phyloP scores from a whole-genome alignment of 805 yeast species.

The Ogataea nitratoaversa region DNA sequence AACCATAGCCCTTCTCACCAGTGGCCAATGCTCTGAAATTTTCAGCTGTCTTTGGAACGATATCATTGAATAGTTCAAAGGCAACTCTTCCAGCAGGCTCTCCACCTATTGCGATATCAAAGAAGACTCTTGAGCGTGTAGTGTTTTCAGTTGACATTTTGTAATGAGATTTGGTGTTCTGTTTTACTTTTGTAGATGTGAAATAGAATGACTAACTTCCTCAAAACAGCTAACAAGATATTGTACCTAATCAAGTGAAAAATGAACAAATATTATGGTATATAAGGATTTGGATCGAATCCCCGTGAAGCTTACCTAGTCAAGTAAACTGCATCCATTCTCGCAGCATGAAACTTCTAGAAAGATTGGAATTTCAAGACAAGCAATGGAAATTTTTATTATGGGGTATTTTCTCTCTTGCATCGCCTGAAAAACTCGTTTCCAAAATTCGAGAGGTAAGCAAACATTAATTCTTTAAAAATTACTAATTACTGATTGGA shows the following conservation, averaged over 20 bases:
- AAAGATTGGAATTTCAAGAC: not conserved
- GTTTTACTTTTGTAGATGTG: too few species aligned
- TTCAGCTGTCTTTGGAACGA: constrained; percentile 85
- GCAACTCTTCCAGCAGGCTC: constrained; percentile 69
- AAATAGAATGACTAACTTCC: too few species aligned
- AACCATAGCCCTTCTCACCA: constrained; percentile 78
- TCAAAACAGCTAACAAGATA: too few species aligned
- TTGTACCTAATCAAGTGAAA: too few species aligned
- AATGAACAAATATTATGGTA: too few species aligned
- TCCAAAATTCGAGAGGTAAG: too few species aligned
- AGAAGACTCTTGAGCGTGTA: constrained; percentile 53
- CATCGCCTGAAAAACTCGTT: not conserved
- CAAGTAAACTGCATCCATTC: too few species aligned
- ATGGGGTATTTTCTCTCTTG: not conserved
- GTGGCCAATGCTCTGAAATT: constrained; percentile 87
- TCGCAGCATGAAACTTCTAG: constrained; percentile 3
- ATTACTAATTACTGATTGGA: too few species aligned
- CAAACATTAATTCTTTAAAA: too few species aligned
- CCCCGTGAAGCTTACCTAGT: too few species aligned
- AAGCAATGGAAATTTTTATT: not conserved
- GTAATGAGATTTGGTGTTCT: too few species aligned
- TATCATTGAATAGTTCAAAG: constrained; percentile 54
- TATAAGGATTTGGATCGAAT: too few species aligned
- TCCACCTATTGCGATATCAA: constrained; percentile 76
- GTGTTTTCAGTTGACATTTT: not conserved